Evolutionary conservation across 2,329 filamentous ascomycete species (phyloP).

Genomic region (Aspergillus cejpii): DNA sequence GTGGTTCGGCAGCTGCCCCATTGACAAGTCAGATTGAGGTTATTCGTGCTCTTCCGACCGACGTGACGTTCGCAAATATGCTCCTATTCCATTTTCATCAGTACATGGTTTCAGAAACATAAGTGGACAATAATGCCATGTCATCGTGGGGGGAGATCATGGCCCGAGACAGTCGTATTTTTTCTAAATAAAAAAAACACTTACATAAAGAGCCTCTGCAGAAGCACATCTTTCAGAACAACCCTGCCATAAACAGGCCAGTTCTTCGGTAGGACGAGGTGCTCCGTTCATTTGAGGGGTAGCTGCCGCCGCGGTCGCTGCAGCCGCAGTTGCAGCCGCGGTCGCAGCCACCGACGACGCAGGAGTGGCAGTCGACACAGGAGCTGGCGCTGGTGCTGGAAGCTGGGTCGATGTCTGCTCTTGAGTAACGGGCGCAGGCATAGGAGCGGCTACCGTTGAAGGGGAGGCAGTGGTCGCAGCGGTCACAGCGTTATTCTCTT

Average conservation of each 20-base stretch:
- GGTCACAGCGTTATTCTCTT: slow-evolving; percentile 25
- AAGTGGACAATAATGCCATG: too few species aligned
- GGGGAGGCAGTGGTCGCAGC: slow-evolving; percentile 8
- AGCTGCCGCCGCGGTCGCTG: slow-evolving; percentile 35
- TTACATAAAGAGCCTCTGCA: slow-evolving; percentile 58
- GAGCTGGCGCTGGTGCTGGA: slow-evolving; percentile 18
- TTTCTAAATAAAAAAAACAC: slow-evolving; percentile 5
- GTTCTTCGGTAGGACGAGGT: slow-evolving; percentile 31
- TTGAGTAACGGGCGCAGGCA: slow-evolving; percentile 20
- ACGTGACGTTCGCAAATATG: slow-evolving; percentile 98
- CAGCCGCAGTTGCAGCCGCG: slow-evolving; percentile 33
- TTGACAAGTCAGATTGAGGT: slow-evolving; percentile 92
- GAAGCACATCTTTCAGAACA: slow-evolving; percentile 55
- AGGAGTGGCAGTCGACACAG: slow-evolving; percentile 21
- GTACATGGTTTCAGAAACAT: too few species aligned
- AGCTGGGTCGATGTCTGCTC: slow-evolving; percentile 20
- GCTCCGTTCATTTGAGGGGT: slow-evolving; percentile 27
- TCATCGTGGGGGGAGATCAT: too few species aligned
- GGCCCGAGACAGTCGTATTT: too few species aligned
- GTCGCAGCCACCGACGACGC: slow-evolving; percentile 29
- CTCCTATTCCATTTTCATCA: slow-evolving; percentile 68
- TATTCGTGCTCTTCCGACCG: slow-evolving; percentile 98
- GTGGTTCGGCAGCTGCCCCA: slow-evolving; percentile 96
- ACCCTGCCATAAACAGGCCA: slow-evolving; percentile 55
- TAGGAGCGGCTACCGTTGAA: slow-evolving; percentile 21